Evolutionary conservation across 2,329 filamentous ascomycete species (phyloP), one percentile per base, ranked within the genome.

Genomic region (Sporothrix protearum): DNA sequence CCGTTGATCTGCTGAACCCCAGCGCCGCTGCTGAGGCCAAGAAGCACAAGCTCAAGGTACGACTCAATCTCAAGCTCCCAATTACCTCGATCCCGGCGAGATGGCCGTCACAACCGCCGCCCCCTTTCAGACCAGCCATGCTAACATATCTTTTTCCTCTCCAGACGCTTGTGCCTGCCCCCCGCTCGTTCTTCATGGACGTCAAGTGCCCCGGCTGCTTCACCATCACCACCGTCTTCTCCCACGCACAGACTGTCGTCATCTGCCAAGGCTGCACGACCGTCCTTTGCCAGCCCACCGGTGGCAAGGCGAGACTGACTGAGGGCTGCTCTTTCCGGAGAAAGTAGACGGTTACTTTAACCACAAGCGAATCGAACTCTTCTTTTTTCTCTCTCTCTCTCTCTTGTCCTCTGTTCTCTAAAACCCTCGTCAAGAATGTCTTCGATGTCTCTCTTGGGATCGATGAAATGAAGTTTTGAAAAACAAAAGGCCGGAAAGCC

Each of bases 131-230:
- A n/a, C 1, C 42, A 12, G 12, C 12, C 6, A 8, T 61, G n/a
- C 71, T 72, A 63, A 70, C 68, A 30, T 55, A n/a, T n/a, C n/a
- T n/a, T 30, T 39, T 59, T 70, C 75, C 78, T 10, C 14, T 10
- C 14, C 55, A 96, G 94, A 94, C 89, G 78, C 92, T 99, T 80
- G 96, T 99, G 83, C 96, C 96, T 81, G 91, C 89, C 78, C 96
- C 96, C 81, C 93, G 96, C 84, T 98, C 95, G 78, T 99, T 98
- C 92, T 99, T 99, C 93, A 99, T 99, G 96, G 96, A 99, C 84
- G 96, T 99, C 89, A 99, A 99, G 92, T 99, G 96, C 92, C 96
- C 96, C 84, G 96, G 96, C 82, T 99, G 96, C 93, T 99, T 98
- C 92, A 97, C 94, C 85, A 99, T 99, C 90, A 99, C 96, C 85